Conservation (phyloP, 345 rosid genomes). For the Litchi chinensis region DNA sequence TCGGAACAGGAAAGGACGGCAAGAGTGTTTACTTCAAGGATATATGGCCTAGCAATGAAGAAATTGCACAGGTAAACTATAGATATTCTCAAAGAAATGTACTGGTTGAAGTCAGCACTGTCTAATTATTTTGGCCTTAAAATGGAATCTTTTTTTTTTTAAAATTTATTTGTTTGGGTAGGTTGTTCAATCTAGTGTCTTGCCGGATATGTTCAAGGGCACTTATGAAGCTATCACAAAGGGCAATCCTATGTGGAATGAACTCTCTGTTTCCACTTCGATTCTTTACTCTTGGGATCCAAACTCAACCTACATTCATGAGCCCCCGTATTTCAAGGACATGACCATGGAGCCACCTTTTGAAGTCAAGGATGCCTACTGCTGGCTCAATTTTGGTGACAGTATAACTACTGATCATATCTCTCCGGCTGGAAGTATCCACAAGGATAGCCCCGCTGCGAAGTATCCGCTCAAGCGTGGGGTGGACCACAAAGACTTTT, state of each 20-base stretch:
- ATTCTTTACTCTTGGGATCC: conserved; percentile 75
- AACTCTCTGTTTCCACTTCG: conserved; percentile 51
- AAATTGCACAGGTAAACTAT: conserved; percentile 63
- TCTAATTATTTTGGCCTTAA: not conserved
- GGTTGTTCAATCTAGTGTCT: conserved; percentile 73
- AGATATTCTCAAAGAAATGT: not conserved
- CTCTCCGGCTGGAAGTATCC: conserved; percentile 88
- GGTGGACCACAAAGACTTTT: conserved; percentile 60
- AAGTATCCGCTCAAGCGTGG: conserved; percentile 68
- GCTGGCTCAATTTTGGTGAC: conserved; percentile 79
- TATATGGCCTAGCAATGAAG: conserved; percentile 79
- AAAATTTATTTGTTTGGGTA: conserved; percentile 14
- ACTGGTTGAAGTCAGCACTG: not conserved
- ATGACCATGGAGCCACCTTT: conserved; percentile 71
- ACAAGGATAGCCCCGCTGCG: conserved; percentile 80
- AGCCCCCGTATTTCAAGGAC: conserved; percentile 83
- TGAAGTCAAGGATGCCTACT: conserved; percentile 81
- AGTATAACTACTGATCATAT: conserved; percentile 88
- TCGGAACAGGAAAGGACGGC: conserved; percentile 72
- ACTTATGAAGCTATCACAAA: conserved; percentile 73
- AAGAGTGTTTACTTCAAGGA: conserved; percentile 64
- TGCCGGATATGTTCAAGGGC: conserved; percentile 78
- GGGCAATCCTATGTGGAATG: conserved; percentile 85
- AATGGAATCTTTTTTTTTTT: not conserved
- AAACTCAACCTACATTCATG: conserved; percentile 78